Percentiles rank a stretch among this genome's conserved stretches.
Conservation (phyloP, 495 filamentous ascomycete species). For the Tuber brumale region DNA sequence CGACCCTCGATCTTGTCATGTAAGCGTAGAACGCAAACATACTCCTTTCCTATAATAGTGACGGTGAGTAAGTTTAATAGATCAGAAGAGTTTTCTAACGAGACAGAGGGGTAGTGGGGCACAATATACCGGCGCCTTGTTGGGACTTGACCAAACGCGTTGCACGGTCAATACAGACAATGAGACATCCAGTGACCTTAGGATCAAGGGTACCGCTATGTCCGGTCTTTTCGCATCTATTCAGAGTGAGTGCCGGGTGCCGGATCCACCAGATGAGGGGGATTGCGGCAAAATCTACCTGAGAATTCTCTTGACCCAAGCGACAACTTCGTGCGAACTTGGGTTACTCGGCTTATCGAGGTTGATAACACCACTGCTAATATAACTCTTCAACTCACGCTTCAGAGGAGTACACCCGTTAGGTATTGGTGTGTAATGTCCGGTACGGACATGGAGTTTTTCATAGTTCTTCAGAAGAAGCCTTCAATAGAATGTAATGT, state of each 20-base stretch:
- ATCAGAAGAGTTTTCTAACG: conserved; percentile 44
- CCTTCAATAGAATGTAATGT: conserved; percentile 20
- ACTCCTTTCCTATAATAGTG: conserved; percentile 48
- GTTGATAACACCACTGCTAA: conserved; percentile 95
- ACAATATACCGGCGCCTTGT: conserved; percentile 71
- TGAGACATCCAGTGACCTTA: conserved; percentile 87
- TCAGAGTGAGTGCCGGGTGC: background rate
- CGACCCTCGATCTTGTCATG: conserved; percentile 91
- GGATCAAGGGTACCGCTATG: conserved; percentile 97
- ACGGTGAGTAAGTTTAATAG: conserved; percentile 2
- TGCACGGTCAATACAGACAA: conserved; percentile 91
- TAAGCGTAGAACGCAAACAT: conserved; percentile 78
- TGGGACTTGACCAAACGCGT: conserved; percentile 97
- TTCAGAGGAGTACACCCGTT: conserved; percentile 76
- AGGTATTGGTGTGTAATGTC: conserved; percentile 90
- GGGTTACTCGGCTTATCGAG: conserved; percentile 98
- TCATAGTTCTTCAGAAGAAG: conserved; percentile 80
- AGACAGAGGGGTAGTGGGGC: background rate
- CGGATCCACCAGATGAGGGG: conserved; percentile 19
- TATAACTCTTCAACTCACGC: conserved; percentile 90
- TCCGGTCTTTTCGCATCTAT: conserved; percentile 88
- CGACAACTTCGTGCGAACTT: conserved; percentile 94
- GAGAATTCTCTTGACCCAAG: conserved; percentile 96
- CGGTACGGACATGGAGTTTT: conserved; percentile 76
- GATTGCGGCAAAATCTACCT: conserved; percentile 49